Conservation (phyloP, 2,329 filamentous ascomycete species). For the Huntiella decipiens region DNA sequence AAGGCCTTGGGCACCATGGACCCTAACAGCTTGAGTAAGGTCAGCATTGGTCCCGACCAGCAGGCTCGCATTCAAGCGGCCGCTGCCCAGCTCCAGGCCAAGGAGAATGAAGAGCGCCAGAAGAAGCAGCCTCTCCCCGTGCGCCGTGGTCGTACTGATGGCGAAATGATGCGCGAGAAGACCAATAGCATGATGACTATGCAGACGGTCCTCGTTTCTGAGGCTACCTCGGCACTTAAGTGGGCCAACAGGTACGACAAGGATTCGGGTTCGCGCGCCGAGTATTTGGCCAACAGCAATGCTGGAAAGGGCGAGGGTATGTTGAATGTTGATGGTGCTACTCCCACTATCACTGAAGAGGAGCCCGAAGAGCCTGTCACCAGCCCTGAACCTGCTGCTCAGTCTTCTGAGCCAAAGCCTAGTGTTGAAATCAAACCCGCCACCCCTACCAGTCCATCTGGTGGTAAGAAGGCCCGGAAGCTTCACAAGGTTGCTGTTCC, state of each 20-base stretch:
- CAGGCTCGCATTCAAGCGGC: constrained; percentile 86
- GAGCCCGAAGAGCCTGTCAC: constrained; percentile 18
- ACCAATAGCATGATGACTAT: constrained; percentile 81
- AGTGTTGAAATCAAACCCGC: constrained; percentile 6
- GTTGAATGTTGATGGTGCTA: constrained; percentile 13
- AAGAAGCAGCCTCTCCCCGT: constrained; percentile 21
- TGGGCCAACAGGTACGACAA: constrained; percentile 95
- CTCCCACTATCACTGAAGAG: constrained; percentile 21
- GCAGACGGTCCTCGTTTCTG: constrained; percentile 64
- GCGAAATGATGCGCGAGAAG: constrained; percentile 43
- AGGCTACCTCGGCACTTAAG: constrained; percentile 85
- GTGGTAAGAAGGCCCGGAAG: constrained; percentile 23
- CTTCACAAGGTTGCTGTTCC: constrained; percentile 33
- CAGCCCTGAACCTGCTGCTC: constrained; percentile 21
- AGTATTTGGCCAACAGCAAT: constrained; percentile 60
- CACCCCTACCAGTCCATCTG: constrained; percentile 14
- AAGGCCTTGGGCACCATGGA: constrained; percentile 24
- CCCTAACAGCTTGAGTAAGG: constrained; percentile 44
- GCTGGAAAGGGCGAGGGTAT: constrained; percentile 45
- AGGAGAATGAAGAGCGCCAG: constrained; percentile 39
- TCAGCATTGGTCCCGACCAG: constrained; percentile 73
- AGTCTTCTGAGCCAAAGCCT: constrained; percentile 6
- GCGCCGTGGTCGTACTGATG: constrained; percentile 36
- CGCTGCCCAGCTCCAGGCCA: constrained; percentile 62
- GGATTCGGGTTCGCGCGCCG: constrained; percentile 52